phyloP scores from a whole-genome alignment of 371 early-diverging fungal genomes.

The Mortierella sp. region DNA sequence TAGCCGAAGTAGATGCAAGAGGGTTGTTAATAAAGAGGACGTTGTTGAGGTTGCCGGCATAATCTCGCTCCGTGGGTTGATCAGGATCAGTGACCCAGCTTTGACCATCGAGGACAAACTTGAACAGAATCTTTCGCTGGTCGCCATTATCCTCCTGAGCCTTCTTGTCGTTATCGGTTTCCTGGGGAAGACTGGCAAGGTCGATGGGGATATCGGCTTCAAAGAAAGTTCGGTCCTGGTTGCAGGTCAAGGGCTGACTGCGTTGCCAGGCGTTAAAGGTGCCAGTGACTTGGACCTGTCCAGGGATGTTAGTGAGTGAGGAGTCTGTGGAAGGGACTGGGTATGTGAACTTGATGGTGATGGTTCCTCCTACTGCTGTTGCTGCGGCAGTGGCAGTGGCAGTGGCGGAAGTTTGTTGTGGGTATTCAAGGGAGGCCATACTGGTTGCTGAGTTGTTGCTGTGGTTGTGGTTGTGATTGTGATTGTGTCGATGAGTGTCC shows the following conservation, averaged over 20 bases:
- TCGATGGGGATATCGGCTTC: constrained; percentile 29
- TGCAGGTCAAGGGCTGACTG: constrained; percentile 24
- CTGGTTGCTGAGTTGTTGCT: not conserved
- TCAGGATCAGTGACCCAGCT: constrained; percentile 50
- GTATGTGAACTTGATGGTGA: constrained; percentile 35
- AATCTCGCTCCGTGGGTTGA: constrained; percentile 38
- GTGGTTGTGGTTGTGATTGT: not conserved
- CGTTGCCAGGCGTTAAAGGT: constrained; percentile 49
- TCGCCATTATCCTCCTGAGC: not conserved
- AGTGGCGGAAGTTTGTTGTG: not conserved
- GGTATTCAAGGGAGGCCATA: constrained; percentile 34
- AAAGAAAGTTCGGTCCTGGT: constrained; percentile 19
- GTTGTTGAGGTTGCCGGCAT: constrained; percentile 48
- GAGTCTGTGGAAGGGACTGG: constrained; percentile 12
- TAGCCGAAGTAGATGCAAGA: not conserved
- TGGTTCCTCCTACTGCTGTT: not conserved
- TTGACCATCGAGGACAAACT: constrained; percentile 47
- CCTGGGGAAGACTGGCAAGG: not conserved
- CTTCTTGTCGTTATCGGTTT: constrained; percentile 7
- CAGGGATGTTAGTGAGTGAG: constrained; percentile 3
- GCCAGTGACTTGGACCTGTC: constrained; percentile 42
- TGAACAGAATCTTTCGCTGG: constrained; percentile 40
- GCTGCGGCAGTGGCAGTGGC: not conserved
- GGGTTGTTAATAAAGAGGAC: constrained; percentile 21
- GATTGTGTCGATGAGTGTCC: constrained; percentile 15